Evolutionary conservation across 495 filamentous ascomycete species (phyloP), one percentile per base, ranked within the genome.

Genomic region (Aspergillus bertholletiae): DNA sequence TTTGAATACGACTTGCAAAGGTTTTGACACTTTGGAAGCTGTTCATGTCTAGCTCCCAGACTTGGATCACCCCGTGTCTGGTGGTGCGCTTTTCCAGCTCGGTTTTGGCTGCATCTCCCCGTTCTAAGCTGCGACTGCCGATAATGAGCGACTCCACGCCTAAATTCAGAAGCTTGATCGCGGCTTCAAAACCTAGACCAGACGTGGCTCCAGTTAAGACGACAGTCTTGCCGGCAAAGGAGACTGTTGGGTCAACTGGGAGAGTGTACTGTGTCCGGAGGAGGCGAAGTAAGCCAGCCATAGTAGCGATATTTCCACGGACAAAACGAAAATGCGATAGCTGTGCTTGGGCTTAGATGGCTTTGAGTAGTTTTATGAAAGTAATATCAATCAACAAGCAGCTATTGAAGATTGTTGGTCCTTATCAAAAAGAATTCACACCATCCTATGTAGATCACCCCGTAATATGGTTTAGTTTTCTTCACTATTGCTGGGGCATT

Each of bases 131-230:
- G 32, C 76, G 75, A 18, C 64, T 68, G 5, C 75, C 72, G 32
- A 80, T 73, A 23, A 80, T 71, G 18, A 80, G 54, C 0, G 62
- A 63, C 0, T 69, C 63, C 1, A 73, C 75, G 1, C 72, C 75
- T 6, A 76, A 63, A 37, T 73, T 64, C 60, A 72, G 68, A 60
- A 82, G 57, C 60, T 77, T 68, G 56, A 76, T 59, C 52, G 75
- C 70, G 61, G 78, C 69, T 60, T 77, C 62, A 55, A 78, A 74
- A 43, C 83, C 70, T 15, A 82, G 58, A 9, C 78, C 78, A 3
- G 73, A 76, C 35, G 69, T 85, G 41, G 81, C 75, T 18, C 82
- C 83, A 9, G 82, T 86, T 13, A 85, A 61, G 22, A 86, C 53
- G 46, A 85, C 74, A 7, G 80, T 79, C 57, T 77, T 78, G 26